These are phyloP conservation scores for Heracleum sosnowskyi DNA, from an alignment of 129 eudicot genomes.

Conservation along the genomic window DNA sequence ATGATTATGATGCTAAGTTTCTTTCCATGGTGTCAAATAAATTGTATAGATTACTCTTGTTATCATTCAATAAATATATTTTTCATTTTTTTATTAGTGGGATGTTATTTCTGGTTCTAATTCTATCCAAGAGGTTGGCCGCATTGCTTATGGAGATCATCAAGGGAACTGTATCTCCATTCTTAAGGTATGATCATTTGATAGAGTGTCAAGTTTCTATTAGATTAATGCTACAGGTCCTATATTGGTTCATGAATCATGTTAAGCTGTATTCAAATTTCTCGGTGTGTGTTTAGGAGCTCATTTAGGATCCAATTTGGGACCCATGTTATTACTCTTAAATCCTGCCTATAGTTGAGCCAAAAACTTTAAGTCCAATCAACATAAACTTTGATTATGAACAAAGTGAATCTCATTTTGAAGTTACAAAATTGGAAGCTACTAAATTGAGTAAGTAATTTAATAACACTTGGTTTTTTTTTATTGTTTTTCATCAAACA, in stretches of 20 bases:
- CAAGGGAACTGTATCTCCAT: constrained; percentile 70
- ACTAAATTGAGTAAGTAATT: background rate
- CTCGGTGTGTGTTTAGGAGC: too few species aligned
- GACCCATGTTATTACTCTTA: too few species aligned
- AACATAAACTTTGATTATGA: background rate
- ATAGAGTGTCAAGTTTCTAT: too few species aligned
- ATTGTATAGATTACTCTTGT: too few species aligned
- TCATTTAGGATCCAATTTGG: too few species aligned
- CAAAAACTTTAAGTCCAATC: background rate
- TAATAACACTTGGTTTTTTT: background rate
- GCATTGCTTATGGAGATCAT: constrained; percentile 60
- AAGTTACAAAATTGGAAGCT: background rate
- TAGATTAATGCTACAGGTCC: too few species aligned
- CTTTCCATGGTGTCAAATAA: background rate
- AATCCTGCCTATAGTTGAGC: too few species aligned
- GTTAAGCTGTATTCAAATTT: too few species aligned
- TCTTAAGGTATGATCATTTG: constrained; percentile 35
- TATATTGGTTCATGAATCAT: too few species aligned
- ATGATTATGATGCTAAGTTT: background rate
- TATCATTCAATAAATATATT: background rate
- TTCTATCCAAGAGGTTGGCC: constrained; percentile 62
- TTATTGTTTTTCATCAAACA: background rate
- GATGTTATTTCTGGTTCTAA: constrained; percentile 57
- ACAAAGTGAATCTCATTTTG: background rate
- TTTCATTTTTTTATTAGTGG: constrained; percentile 34